Percentiles rank a stretch among this genome's conserved stretches.
Conservation (phyloP, 768 basidiomycete species). For the Suillus subaureus region DNA sequence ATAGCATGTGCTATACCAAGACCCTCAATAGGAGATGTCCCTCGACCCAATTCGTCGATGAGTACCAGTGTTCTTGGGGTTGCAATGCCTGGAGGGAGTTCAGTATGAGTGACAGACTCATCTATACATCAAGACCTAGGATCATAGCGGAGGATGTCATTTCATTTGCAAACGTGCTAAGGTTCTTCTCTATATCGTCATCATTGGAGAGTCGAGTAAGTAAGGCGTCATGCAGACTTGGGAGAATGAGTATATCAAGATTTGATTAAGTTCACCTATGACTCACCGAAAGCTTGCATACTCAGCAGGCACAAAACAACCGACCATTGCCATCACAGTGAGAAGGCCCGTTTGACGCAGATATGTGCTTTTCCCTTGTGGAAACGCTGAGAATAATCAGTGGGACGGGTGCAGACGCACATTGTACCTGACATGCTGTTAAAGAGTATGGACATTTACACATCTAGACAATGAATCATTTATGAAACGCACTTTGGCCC, state of each 20-base stretch:
- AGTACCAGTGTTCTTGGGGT: constrained; percentile 73
- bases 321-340: constrained; percentile 84
- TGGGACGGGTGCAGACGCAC: constrained; percentile 16
- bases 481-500: constrained; percentile 74
- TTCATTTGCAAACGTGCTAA: constrained; percentile 95
- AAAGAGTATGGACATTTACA: not conserved
- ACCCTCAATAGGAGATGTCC: constrained; percentile 84
- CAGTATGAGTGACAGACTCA: not conserved
- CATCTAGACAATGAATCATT: not conserved
- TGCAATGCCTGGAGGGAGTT: constrained; percentile 56
- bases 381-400: not conserved
- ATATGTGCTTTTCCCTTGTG: constrained; percentile 88
- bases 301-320: constrained; percentile 91
- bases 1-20: constrained; percentile 85
- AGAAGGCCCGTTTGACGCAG: constrained; percentile 85
- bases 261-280: no score
- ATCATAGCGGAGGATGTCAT: constrained; percentile 95
- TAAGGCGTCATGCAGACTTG: constrained; percentile 79
- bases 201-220: constrained; percentile 92
- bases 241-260: not conserved
- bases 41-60: constrained; percentile 92
- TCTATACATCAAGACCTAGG: constrained; percentile 49
- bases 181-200: constrained; percentile 83
- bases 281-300: constrained; percentile 84
- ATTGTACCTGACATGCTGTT: constrained; percentile 60